Evolutionary conservation across 441 rosid species (phyloP).

Genomic region (Sinapis alba): DNA sequence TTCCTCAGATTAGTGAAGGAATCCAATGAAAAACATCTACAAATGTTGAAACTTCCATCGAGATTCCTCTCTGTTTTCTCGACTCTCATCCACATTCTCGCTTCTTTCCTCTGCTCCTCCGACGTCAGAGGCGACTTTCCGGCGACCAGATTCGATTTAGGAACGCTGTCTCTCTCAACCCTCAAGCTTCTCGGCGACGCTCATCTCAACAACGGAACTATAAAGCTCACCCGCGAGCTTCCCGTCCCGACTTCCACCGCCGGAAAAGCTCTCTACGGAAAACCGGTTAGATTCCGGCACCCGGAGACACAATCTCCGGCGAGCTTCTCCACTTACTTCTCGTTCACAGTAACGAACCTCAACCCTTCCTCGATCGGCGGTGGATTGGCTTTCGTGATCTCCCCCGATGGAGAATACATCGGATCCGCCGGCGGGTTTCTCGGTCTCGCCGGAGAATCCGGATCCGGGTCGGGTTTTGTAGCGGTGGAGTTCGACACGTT

Average conservation of each 20-base stretch:
- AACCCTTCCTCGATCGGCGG: slow-evolving; percentile 97
- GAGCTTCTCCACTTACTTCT: slow-evolving; percentile 83
- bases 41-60: slow-evolving; percentile 41
- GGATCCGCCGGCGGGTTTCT: slow-evolving; percentile 81
- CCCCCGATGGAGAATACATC: slow-evolving; percentile 62
- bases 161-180: slow-evolving; percentile 67
- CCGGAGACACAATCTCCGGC: slow-evolving; percentile 52
- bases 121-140: slow-evolving; percentile 33
- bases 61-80: slow-evolving; percentile 35
- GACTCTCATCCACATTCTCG: slow-evolving; percentile 30
- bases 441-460: slow-evolving; percentile 56
- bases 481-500: slow-evolving; percentile 94
- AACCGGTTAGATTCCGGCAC: slow-evolving; percentile 75
- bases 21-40: slow-evolving; percentile 30
- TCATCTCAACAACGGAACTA: slow-evolving; percentile 76
- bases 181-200: slow-evolving; percentile 90
- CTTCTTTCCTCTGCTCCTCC: slow-evolving; percentile 29
- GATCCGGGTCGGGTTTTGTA: slow-evolving; percentile 57
- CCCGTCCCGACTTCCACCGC: slow-evolving; percentile 83
- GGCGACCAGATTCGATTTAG: slow-evolving; percentile 78
- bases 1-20: slow-evolving; percentile 9
- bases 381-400: slow-evolving; percentile 88
- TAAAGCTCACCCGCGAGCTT: slow-evolving; percentile 84
- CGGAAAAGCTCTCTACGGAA: slow-evolving; percentile 73
- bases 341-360: slow-evolving; percentile 71